Base-by-base conservation (phyloP, 306 rosid species). In the Cucumis hystrix region DNA sequence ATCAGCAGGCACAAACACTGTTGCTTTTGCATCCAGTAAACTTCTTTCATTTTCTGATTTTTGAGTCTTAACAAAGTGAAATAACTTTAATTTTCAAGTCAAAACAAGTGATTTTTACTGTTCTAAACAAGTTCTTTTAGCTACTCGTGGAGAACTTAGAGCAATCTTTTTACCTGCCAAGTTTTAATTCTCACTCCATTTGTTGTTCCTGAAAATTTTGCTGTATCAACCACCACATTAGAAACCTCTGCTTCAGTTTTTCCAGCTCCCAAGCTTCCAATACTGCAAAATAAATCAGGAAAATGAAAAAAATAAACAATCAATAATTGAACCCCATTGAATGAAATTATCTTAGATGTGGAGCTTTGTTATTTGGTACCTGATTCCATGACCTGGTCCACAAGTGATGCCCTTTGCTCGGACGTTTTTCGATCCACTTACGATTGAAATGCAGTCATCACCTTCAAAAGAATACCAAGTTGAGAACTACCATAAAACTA, bases 311-410 rank as follows among this genome's bases (percentile, higher is more conserved):
- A 10, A 45, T 8, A 40, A 33, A 39, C 6, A 18, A 8, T 52
- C 43, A 69, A n/a, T 10, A 23, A 47, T 3, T 18, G 13, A 51
- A 23, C 54, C 61, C 16, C 76, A 49, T 21, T 45, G 12, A 70
- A 70, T 45, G 37, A 47, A 45, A 7, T 45, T 70, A 67, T 10
- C 43, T 1, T 7, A 39, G 73, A 5, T 67, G 3, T 67, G 25
- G 74, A 41, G 74, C 35, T 67, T 3, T 10, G 33, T 67, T 23
- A 7, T 70, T 70, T 23, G n/a, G 58, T 12, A 93, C 98, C 98
- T 93, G 78, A 93, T 93, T 82, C 98, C 98, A 85, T 93, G 98
- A 3, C 98, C 98, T 23, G 98, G 98, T 67, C 98, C 98, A 59
- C 98, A 93, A 17, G n/a, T 85, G 61, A 93, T 84, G 62, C 79